These are phyloP conservation scores for Oryza glaberrima DNA, from an alignment of 176 grass and related monocot species.

Conservation along the genomic window DNA sequence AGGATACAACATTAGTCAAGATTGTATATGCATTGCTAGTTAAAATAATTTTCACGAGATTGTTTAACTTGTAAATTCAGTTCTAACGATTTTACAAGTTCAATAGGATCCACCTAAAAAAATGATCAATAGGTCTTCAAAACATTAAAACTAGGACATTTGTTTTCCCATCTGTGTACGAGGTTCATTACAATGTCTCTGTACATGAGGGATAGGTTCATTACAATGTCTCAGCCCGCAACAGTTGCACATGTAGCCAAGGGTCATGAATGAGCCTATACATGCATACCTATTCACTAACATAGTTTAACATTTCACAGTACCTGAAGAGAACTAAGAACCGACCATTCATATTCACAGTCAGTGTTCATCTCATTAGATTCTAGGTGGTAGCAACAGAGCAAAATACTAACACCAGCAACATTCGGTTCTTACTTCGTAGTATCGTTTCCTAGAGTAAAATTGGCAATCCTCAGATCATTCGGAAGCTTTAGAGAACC, in stretches of 20 bases:
- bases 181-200: conserved; percentile 12
- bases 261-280: not conserved
- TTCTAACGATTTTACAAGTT: not conserved
- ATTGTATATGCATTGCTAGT: conserved; percentile 18
- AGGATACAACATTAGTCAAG: conserved; percentile 28
- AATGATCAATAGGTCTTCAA: not conserved
- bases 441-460: not conserved
- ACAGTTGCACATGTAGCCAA: not conserved
- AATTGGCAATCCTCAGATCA: not conserved
- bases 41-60: not conserved
- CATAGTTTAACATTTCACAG: not conserved
- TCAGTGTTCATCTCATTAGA: conserved; percentile 2
- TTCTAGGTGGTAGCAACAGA: conserved; percentile 7
- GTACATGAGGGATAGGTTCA: conserved; percentile 4
- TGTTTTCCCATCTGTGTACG: not conserved
- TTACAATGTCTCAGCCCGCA: not conserved
- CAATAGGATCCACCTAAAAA: not conserved
- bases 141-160: conserved; percentile 21
- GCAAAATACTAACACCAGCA: not conserved
- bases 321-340: not conserved
- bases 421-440: not conserved
- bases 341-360: not conserved
- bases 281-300: not conserved
- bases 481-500: not conserved
- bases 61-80: conserved; percentile 28